These are phyloP conservation scores for Vigna reflexopilosa DNA, from an alignment of 306 rosid species.

Conservation along the genomic window DNA sequence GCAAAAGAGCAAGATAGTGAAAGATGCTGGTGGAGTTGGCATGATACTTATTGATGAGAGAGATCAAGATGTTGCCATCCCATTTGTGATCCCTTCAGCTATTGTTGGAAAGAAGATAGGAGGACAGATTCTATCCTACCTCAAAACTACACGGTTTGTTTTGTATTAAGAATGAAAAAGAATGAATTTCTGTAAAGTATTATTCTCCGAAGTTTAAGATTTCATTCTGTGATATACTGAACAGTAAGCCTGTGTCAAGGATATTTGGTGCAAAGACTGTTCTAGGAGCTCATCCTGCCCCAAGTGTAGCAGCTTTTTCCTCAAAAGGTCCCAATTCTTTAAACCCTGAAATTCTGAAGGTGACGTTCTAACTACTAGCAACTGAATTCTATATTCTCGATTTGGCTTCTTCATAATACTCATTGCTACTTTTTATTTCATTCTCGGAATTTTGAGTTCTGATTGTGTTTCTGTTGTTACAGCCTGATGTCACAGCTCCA, in stretches of 20 bases:
- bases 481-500: conserved; percentile 91
- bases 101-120: conserved; percentile 69
- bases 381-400: conserved; percentile 9
- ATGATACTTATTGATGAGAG: conserved; percentile 80
- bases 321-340: conserved; percentile 82
- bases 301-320: conserved; percentile 82
- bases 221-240: conserved; percentile 32
- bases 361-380: conserved; percentile 37
- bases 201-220: conserved; percentile 36
- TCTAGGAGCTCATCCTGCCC: conserved; percentile 76
- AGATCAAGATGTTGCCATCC: conserved; percentile 74
- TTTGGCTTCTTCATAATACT: not conserved
- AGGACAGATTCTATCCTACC: conserved; percentile 56
- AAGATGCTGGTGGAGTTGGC: conserved; percentile 79
- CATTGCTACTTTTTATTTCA: not conserved
- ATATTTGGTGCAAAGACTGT: conserved; percentile 70
- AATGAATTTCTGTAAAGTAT: conserved; percentile 5
- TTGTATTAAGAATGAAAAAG: conserved; percentile 1
- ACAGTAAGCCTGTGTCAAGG: conserved; percentile 62
- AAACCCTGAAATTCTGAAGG: conserved; percentile 90
- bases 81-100: conserved; percentile 80
- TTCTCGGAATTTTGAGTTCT: conserved; percentile 29
- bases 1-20: conserved; percentile 71
- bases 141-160: conserved; percentile 63
- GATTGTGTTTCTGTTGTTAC: conserved; percentile 41